phyloP scores from a whole-genome alignment of 768 basidiomycete genomes.

The Podaxis rugospora region DNA sequence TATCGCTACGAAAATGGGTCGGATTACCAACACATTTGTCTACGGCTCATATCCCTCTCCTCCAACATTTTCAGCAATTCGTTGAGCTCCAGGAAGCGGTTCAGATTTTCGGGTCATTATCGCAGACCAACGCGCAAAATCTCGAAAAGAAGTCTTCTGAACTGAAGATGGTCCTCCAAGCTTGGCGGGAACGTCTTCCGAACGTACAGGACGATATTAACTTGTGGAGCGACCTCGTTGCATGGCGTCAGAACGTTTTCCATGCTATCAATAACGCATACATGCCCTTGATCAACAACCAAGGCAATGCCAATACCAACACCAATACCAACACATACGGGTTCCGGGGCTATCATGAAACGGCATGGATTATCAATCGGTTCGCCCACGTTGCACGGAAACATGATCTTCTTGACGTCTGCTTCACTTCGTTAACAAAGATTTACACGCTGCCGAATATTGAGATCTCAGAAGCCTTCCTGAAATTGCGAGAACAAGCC shows the following conservation, averaged over 20 bases:
- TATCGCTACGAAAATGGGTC: constrained; percentile 95
- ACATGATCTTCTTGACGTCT: constrained; percentile 94
- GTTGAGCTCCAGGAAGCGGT: constrained; percentile 96
- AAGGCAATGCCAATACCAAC: constrained; percentile 43
- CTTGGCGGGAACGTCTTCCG: constrained; percentile 95
- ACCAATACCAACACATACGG: constrained; percentile 77
- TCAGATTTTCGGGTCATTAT: constrained; percentile 88
- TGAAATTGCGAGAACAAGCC: constrained; percentile 97
- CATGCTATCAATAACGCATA: constrained; percentile 95
- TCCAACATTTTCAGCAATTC: constrained; percentile 98
- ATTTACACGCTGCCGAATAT: constrained; percentile 99
- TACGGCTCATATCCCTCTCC: constrained; percentile 86
- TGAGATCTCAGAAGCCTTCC: constrained; percentile 98
- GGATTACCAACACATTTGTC: constrained; percentile 83
- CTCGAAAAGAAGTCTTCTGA: constrained; percentile 94
- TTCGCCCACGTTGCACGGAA: constrained; percentile 98
- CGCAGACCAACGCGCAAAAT: constrained; percentile 81
- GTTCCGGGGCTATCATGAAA: constrained; percentile 97
- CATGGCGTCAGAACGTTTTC: constrained; percentile 99
- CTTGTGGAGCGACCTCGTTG: constrained; percentile 98
- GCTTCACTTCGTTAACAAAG: constrained; percentile 90
- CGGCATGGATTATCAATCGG: constrained; percentile 99
- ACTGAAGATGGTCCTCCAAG: constrained; percentile 92
- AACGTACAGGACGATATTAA: constrained; percentile 97
- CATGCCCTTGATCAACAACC: constrained; percentile 78